Base-by-base conservation (phyloP, 2,329 filamentous ascomycete species). In the Ophiostoma quercus region DNA sequence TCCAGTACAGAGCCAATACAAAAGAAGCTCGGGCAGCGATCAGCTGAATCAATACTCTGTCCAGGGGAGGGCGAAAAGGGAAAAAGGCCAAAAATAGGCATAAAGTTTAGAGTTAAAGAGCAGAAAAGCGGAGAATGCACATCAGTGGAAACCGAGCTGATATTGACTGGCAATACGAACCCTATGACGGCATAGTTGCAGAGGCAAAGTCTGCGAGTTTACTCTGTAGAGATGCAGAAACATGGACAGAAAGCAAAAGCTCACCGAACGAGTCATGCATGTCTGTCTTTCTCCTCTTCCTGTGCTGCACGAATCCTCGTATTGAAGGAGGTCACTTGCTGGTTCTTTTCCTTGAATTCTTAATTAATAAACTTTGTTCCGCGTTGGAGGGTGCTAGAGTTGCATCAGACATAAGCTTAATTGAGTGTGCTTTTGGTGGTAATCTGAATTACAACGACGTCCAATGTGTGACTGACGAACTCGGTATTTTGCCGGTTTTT, bases 231-330 rank as follows among this genome's bases (percentile, higher is more conserved):
- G 6, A 47, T 47, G n/a, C 19, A 47, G 57, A 37, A n/a, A 32
- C n/a, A 19, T 11, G 11, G 60, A 11, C 8, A n/a, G 16, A 39
- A 25, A 6, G 2, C 14, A 34, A 34, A 63, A n/a, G 62, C 34
- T n/a, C 62, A 65, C 19, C 51, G n/a, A 22, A 32, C 37, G 54
- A 62, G 51, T 25, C 60, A 37, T 37, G 60, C 60, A 63, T 39
- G 32, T 63, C 32, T 65, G 32, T 25, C 62, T 65, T 39, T 65
- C 34, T 14, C 62, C 51, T 25, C 51, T 57, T 65, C 29, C n/a
- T 39, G 34, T 3, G 62, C 34, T 65, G 34, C 62, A 39, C 62
- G 11, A 39, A 34, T 41, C 34, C 34, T 65, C 34, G 32, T 65
- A 12, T 65, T 65, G 11, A 41, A 6, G 34, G 19, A 63, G 34